Base-by-base conservation (phyloP, 495 filamentous ascomycete species). In the Parachaetomium inaequale region DNA sequence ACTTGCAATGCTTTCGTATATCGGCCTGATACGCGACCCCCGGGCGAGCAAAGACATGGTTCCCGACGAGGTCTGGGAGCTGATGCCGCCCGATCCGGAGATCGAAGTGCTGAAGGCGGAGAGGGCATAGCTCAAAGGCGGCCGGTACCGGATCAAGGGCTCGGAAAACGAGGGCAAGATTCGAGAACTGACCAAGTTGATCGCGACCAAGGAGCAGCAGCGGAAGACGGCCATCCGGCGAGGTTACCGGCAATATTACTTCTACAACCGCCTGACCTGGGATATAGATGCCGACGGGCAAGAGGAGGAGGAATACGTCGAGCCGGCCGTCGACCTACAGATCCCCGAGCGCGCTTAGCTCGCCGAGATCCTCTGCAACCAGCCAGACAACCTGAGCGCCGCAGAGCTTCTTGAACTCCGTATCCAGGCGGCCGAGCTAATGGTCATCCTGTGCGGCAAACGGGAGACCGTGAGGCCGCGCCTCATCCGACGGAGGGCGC, bases 241-340 rank as follows among this genome's bases (percentile, higher is more conserved):
- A 34, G 61, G 59, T n/a, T 73, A 71, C 60, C 56, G 61, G 25
- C 55, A 63, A n/a, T 6, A 69, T 46, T 72, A 67, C 61, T 72
- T 69, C 51, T 59, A 68, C 51, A 65, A 66, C 52, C 63, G 69
- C 47, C 69, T 63, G 40, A 68, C 67, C 15, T 67, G 62, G 70
- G 69, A 73, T 50, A 68, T 73, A 52, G 46, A 52, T 26, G 26
- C 28, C 14, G 32, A 34, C 11, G 11, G 32, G 32, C 32, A 34
- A 47, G n/a, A 7, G n/a, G n/a, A 21, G 32, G 32, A 34, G 32
- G 32, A 34, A 11, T 34, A 34, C 11, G 32, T 34, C 11, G 32
- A 34, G 11, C 32, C 32, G 5, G 32, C 32, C 32, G 11, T 34
- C 32, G 11, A 34, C 11, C 32, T 34, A 6, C 32, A 34, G 11